Conservation (phyloP, 257 asterid species). For the Fraxinus anomala region DNA sequence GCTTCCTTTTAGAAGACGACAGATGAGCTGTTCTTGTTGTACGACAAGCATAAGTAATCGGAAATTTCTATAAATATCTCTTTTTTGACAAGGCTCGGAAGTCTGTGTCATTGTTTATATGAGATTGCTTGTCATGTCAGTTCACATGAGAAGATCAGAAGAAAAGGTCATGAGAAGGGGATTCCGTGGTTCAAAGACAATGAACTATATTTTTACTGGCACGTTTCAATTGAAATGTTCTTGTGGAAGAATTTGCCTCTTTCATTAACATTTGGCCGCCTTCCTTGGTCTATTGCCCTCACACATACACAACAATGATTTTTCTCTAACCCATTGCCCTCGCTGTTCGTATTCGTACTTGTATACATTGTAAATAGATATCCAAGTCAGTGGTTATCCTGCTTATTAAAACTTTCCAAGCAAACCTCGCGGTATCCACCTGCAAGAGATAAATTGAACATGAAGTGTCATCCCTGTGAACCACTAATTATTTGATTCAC, state of each 20-base stretch:
- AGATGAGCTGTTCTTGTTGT: background rate
- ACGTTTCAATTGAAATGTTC: background rate
- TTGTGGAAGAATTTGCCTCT: background rate
- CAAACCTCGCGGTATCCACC: background rate
- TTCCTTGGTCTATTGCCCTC: background rate
- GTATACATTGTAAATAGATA: background rate
- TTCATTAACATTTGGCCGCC: background rate
- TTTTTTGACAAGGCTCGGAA: background rate
- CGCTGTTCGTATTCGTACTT: background rate
- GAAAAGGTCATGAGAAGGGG: background rate
- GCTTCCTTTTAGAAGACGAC: background rate
- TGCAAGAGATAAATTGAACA: background rate
- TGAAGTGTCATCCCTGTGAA: background rate
- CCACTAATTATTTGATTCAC: background rate
- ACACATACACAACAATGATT: background rate
- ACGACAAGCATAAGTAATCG: background rate
- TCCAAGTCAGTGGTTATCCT: background rate
- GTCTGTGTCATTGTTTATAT: background rate
- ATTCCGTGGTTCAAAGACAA: background rate
- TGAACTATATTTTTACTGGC: background rate
- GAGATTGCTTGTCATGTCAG: background rate
- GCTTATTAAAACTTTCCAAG: background rate
- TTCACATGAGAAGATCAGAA: background rate
- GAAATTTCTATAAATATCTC: background rate
- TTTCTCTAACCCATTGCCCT: conserved; percentile 2